These are phyloP conservation scores for Ilyonectria destructans DNA, from an alignment of 2,329 filamentous ascomycete species.

Conservation along the genomic window DNA sequence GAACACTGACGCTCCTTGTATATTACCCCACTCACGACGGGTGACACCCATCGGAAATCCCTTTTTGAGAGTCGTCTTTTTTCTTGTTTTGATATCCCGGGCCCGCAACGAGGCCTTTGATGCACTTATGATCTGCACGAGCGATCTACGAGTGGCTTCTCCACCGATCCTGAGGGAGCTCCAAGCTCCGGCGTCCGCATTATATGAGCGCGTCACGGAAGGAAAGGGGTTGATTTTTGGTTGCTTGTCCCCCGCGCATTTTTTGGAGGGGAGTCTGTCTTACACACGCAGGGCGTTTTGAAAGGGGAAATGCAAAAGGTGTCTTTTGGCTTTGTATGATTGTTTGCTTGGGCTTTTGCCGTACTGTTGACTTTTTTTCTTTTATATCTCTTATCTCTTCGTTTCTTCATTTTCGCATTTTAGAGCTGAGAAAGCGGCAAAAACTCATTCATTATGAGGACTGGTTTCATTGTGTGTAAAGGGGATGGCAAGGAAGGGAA, in stretches of 20 bases:
- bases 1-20: constrained; percentile 48
- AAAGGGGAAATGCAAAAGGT: constrained; percentile 49
- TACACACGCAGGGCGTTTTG: constrained; percentile 55
- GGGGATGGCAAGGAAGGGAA: constrained; percentile 15
- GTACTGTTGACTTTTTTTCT: constrained; percentile 41
- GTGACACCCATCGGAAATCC: constrained; percentile 28
- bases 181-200: constrained; percentile 26
- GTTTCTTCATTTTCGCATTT: constrained; percentile 46
- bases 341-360: constrained; percentile 42
- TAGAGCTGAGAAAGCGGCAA: constrained; percentile 51
- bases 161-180: constrained; percentile 41
- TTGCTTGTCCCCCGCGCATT: constrained; percentile 37
- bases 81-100: constrained; percentile 57
- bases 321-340: constrained; percentile 45
- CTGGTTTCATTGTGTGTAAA: constrained; percentile 42
- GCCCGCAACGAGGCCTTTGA: constrained; percentile 50
- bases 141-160: constrained; percentile 62
- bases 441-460: constrained; percentile 48
- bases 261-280: constrained; percentile 47
- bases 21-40: constrained; percentile 47
- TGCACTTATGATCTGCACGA: constrained; percentile 66
- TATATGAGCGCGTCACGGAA: constrained; percentile 38
- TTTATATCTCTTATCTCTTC: constrained; percentile 44
- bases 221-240: constrained; percentile 42
- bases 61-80: constrained; percentile 35